Base-by-base conservation (phyloP, 2,329 filamentous ascomycete genomes). In the Nigrospora sphaerica region DNA sequence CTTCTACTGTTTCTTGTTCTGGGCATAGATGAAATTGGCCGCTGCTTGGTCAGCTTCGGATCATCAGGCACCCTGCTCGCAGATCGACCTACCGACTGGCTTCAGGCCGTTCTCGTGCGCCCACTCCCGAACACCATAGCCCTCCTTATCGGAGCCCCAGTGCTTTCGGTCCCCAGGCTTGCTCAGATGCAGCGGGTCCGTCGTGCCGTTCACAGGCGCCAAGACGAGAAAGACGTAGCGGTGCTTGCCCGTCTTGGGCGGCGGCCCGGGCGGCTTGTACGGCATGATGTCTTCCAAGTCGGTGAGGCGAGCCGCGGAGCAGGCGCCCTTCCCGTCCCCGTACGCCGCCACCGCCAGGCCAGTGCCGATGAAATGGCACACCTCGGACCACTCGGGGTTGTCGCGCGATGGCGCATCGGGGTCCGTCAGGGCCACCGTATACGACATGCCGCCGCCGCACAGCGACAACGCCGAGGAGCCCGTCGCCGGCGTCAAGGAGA, bases 321-420 rank as follows among this genome's bases (percentile, higher is more conserved):
- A 48, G 23, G 17, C 12, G 23, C 23, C 23, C 23, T 28, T 28
- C 17, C 45, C 45, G 39, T 49, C 49, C 11, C 53, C 54, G 4
- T 52, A 50, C 1, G 56, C 48, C 1, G 56, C 54, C 7, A 54
- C 39, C 3, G 51, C 44, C 18, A 67, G 46, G 18, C 62, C 62
- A 0, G 64, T 64, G 4, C 65, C 63, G 40, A 73, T 65, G 67
- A 68, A 72, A 54, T 73, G 70, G 50, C 69, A 73, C 55, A 71
- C 63, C 57, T 73, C 70, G 7, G 67, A 64, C 67, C 67, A 71
- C 46, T 67, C 63, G 3, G 69, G 68, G 46, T 72, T 55, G 36
- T 67, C 57, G 4, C 67, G 62, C 0, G 68, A 69, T 0, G 67
- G 67, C 1, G 69, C 70, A 45, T 73, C 69, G 0, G 70, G 70